phyloP scores from a whole-genome alignment of 1,284 basidiomycete genomes.

The Phenoliferia sp. region DNA sequence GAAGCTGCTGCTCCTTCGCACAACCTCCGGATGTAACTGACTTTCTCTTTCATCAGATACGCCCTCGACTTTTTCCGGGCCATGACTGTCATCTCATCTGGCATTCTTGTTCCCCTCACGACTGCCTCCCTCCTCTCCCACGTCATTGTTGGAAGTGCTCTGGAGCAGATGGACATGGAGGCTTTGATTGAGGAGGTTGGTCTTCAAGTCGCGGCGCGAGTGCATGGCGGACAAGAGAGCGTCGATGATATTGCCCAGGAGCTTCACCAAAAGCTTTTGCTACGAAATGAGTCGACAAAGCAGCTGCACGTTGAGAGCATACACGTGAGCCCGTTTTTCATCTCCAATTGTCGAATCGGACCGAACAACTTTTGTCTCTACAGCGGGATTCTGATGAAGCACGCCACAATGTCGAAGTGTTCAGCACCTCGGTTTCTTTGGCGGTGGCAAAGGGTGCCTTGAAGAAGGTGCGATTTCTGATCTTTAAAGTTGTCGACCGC shows the following conservation, averaged over 20 bases:
- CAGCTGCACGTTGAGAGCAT: slow-evolving; percentile 95
- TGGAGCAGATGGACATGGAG: slow-evolving; percentile 97
- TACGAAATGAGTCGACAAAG: slow-evolving; percentile 95
- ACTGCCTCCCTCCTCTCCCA: slow-evolving; percentile 94
- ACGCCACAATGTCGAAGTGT: slow-evolving; percentile 82
- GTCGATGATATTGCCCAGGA: slow-evolving; percentile 94
- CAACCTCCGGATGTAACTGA: slow-evolving; percentile 47
- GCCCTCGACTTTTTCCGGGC: slow-evolving; percentile 95
- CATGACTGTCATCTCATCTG: slow-evolving; percentile 84
- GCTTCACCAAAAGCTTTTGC: slow-evolving; percentile 80
- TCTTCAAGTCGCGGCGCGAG: slow-evolving; percentile 83
- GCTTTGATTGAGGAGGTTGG: slow-evolving; percentile 90
- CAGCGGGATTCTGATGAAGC: slow-evolving; percentile 80
- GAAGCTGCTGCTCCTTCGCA: slow-evolving; percentile 17
- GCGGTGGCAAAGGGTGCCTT: slow-evolving; percentile 71
- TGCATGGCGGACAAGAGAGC: slow-evolving; percentile 72
- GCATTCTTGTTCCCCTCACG: slow-evolving; percentile 86
- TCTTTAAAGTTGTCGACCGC: neutral
- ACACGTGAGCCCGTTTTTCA: slow-evolving; percentile 43
- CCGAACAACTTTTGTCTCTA: neutral
- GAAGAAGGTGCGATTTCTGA: slow-evolving; percentile 58
- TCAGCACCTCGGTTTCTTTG: slow-evolving; percentile 68
- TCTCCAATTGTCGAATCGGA: neutral
- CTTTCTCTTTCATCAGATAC: slow-evolving; percentile 37
- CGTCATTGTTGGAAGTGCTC: slow-evolving; percentile 92